A percentile compares a stretch with the other conserved stretches of the same genome.
These are phyloP conservation scores for Solidago caesia DNA, from an alignment of 129 eudicot genomes.

Conservation along the genomic window DNA sequence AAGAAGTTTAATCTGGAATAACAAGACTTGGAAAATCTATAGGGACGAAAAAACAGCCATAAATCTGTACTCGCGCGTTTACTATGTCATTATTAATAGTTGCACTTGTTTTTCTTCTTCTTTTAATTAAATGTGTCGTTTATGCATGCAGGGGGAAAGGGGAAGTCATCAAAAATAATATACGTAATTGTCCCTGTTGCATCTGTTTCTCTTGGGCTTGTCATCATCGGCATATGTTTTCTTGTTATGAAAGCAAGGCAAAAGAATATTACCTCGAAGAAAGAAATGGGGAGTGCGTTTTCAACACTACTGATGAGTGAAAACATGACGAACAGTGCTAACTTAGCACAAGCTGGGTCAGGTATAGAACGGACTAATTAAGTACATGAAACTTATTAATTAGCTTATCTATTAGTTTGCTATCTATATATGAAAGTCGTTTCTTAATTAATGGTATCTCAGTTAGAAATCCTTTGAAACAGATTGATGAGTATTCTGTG, in stretches of 20 bases:
- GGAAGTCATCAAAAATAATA: slow-evolving; percentile 1
- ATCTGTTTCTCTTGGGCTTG: not conserved
- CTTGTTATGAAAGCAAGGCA: not conserved
- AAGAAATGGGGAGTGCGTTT: not conserved
- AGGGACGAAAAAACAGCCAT: too few species aligned
- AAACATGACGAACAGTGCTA: slow-evolving; percentile 7
- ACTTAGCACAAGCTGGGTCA: slow-evolving; percentile 4
- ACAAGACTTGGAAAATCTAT: too few species aligned
- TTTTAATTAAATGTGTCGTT: not conserved
- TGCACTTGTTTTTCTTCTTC: too few species aligned
- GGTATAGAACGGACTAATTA: not conserved
- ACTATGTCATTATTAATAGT: not conserved
- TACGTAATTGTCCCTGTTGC: slow-evolving; percentile 14
- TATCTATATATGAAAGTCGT: not conserved
- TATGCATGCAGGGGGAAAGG: slow-evolving; percentile 20
- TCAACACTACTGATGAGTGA: not conserved
- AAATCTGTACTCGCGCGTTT: not conserved
- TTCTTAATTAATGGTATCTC: not conserved
- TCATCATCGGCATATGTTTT: slow-evolving; percentile 3
- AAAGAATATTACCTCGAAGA: not conserved
- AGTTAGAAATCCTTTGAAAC: not conserved
- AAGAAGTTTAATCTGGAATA: too few species aligned
- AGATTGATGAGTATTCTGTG: not conserved
- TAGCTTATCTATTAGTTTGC: too few species aligned
- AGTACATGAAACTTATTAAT: too few species aligned